phyloP scores from a whole-genome alignment of 192 early-diverging fungal genomes.

The Podila verticillata region DNA sequence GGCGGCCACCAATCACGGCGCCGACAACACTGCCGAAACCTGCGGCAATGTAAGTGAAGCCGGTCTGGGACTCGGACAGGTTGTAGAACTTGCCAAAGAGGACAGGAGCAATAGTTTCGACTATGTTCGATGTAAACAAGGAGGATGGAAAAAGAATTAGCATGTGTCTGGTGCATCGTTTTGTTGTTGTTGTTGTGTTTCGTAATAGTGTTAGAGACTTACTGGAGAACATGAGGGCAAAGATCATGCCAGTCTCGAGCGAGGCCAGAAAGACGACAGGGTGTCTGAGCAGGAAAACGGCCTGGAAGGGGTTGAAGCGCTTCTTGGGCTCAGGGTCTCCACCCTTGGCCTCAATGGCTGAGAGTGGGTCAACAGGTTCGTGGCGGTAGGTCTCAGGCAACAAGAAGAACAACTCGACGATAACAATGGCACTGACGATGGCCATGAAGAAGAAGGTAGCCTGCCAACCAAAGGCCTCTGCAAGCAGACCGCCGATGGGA shows the following conservation, averaged over 20 bases:
- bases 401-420: slow-evolving; percentile 47
- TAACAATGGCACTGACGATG: slow-evolving; percentile 41
- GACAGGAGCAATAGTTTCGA: slow-evolving; percentile 31
- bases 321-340: slow-evolving; percentile 1
- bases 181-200: background rate
- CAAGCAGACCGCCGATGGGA: slow-evolving; percentile 59
- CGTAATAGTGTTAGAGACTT: background rate
- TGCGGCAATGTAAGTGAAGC: slow-evolving; percentile 47
- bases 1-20: slow-evolving; percentile 43
- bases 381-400: slow-evolving; percentile 56
- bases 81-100: slow-evolving; percentile 24
- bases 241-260: slow-evolving; percentile 51
- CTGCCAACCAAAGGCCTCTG: slow-evolving; percentile 51
- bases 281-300: slow-evolving; percentile 49
- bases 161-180: background rate
- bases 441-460: slow-evolving; percentile 59
- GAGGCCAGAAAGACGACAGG: slow-evolving; percentile 50
- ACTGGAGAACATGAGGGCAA: slow-evolving; percentile 63
- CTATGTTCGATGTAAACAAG: background rate
- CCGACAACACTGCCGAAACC: slow-evolving; percentile 57
- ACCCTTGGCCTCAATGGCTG: slow-evolving; percentile 11
- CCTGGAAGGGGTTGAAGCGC: slow-evolving; percentile 49
- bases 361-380: slow-evolving; percentile 20
- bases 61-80: slow-evolving; percentile 25
- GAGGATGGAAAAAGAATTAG: background rate